These are phyloP conservation scores for Ascodesmis nigricans DNA, from an alignment of 495 filamentous ascomycete species.

Conservation along the genomic window DNA sequence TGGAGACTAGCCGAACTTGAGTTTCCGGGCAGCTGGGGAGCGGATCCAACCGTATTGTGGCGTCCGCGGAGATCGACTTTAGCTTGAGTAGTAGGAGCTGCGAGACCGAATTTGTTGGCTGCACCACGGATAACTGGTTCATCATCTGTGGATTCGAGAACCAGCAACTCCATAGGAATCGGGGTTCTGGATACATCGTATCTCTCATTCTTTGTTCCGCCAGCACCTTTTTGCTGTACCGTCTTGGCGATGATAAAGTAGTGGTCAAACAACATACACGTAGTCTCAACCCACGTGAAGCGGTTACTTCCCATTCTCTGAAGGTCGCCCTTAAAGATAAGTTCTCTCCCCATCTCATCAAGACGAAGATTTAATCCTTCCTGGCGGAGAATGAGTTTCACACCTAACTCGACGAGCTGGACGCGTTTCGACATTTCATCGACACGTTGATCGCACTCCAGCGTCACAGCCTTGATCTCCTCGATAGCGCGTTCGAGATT, in stretches of 20 bases:
- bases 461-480: slow-evolving; percentile 79
- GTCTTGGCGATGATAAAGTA: slow-evolving; percentile 85
- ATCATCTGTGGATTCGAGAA: slow-evolving; percentile 75
- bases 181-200: slow-evolving; percentile 93
- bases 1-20: slow-evolving; percentile 28
- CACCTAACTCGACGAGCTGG: slow-evolving; percentile 61
- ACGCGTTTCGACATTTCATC: slow-evolving; percentile 84
- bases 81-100: slow-evolving; percentile 36
- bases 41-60: slow-evolving; percentile 18
- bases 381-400: slow-evolving; percentile 60
- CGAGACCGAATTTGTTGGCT: slow-evolving; percentile 33
- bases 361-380: slow-evolving; percentile 87
- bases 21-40: slow-evolving; percentile 38
- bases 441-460: slow-evolving; percentile 87
- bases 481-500: slow-evolving; percentile 74
- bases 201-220: slow-evolving; percentile 50
- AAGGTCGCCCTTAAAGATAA: slow-evolving; percentile 76
- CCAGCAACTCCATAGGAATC: slow-evolving; percentile 90
- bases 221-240: slow-evolving; percentile 40
- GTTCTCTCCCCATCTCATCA: slow-evolving; percentile 70
- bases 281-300: slow-evolving; percentile 77
- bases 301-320: slow-evolving; percentile 68
- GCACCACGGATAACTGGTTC: slow-evolving; percentile 55
- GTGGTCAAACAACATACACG: slow-evolving; percentile 86
- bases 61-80: slow-evolving; percentile 23